A percentile compares a stretch with the other conserved stretches of the same genome.
These are phyloP conservation scores for Cyberlindnera veronae DNA, from an alignment of 805 yeast species.

Conservation along the genomic window DNA sequence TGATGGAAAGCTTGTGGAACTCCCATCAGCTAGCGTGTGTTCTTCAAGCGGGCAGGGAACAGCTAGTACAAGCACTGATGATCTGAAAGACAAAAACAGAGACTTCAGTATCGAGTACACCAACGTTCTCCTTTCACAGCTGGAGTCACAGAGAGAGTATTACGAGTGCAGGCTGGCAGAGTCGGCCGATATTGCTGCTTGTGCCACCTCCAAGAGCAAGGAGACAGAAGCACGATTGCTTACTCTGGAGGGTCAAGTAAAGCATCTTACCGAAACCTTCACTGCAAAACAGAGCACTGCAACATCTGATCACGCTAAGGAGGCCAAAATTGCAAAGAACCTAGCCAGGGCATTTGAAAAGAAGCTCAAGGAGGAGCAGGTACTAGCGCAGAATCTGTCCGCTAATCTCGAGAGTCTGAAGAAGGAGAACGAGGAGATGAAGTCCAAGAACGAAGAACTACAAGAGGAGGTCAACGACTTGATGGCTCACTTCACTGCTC, in stretches of 20 bases:
- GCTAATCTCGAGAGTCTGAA: slow-evolving; percentile 37
- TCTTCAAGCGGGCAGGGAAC: slow-evolving; percentile 5
- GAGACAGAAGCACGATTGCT: slow-evolving; percentile 1
- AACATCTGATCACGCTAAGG: slow-evolving; percentile 20
- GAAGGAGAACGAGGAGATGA: slow-evolving; percentile 31
- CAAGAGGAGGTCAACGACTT: slow-evolving; percentile 68
- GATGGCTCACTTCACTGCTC: slow-evolving; percentile 76
- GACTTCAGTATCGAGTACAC: slow-evolving; percentile 77
- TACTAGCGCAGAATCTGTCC: slow-evolving; percentile 39
- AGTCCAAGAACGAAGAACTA: slow-evolving; percentile 43
- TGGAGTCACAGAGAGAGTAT: slow-evolving; percentile 82
- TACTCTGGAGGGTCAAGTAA: background rate
- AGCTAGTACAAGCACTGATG: background rate
- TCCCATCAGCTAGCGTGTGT: slow-evolving; percentile 27
- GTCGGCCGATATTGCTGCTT: slow-evolving; percentile 28
- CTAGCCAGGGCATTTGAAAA: slow-evolving; percentile 25
- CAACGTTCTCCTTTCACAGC: slow-evolving; percentile 69
- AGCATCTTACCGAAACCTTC: background rate
- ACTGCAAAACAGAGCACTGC: background rate
- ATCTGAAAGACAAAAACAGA: slow-evolving; percentile 41
- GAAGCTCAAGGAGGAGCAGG: slow-evolving; percentile 45
- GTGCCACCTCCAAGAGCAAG: background rate
- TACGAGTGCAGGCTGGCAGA: slow-evolving; percentile 54
- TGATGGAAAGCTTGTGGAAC: slow-evolving; percentile 87
- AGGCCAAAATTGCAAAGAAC: slow-evolving; percentile 1